phyloP scores from a whole-genome alignment of 83 land plant genomes.

The Larix sibirica region DNA sequence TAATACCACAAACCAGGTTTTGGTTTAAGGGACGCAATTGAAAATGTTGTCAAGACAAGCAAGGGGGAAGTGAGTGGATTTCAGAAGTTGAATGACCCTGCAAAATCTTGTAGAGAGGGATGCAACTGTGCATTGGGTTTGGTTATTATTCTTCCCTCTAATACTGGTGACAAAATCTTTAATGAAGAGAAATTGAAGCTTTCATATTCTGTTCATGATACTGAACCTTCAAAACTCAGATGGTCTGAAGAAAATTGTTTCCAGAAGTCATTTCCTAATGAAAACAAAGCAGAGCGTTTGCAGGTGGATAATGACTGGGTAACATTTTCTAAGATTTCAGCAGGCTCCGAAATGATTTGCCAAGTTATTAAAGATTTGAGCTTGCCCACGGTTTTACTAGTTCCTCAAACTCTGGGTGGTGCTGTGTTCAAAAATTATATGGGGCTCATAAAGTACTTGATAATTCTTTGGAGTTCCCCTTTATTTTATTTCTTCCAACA shows the following conservation, averaged over 20 bases:
- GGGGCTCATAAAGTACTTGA: neutral
- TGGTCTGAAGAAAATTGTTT: neutral
- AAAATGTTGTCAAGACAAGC: neutral
- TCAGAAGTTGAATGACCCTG: neutral
- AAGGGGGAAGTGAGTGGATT: neutral
- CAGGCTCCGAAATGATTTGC: neutral
- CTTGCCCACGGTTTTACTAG: neutral
- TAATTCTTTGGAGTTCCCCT: constrained; percentile 13
- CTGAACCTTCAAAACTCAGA: too few relatives aligned
- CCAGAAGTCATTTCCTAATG: neutral
- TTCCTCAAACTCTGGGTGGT: neutral
- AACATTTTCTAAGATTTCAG: neutral
- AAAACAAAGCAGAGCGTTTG: neutral
- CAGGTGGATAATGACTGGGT: neutral
- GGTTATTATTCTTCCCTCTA: neutral
- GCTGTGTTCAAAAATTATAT: neutral
- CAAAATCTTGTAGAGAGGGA: too few relatives aligned
- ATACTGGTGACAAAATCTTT: too few relatives aligned
- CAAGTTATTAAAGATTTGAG: neutral
- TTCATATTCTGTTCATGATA: neutral
- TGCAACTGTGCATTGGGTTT: neutral
- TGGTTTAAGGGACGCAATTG: neutral
- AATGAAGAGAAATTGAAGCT: neutral
- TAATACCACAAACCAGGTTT: neutral
- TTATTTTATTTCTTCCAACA: constrained; percentile 11